A percentile compares a stretch with the other conserved stretches of the same genome.
These are phyloP conservation scores for Penicillium sp. DNA, from an alignment of 2,329 filamentous ascomycete genomes.

Conservation along the genomic window DNA sequence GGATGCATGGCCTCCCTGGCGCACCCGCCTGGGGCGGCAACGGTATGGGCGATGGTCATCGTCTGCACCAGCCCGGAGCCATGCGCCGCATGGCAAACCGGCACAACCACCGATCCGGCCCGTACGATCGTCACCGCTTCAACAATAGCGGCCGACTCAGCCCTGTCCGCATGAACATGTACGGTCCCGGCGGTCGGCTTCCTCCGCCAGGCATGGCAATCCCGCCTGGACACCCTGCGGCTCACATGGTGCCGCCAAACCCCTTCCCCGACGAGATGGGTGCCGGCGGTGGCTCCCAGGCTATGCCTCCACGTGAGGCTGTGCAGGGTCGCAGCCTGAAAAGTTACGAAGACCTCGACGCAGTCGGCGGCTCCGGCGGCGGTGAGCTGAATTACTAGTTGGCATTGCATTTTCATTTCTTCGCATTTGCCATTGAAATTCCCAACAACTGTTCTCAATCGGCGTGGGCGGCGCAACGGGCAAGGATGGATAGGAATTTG, in stretches of 20 bases:
- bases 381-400: constrained; percentile 84
- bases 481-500: constrained; percentile 8
- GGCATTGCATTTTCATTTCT: neutral
- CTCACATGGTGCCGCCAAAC: constrained; percentile 43
- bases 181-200: constrained; percentile 32
- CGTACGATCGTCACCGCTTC: constrained; percentile 62
- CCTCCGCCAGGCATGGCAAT: constrained; percentile 29
- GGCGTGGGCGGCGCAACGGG: constrained; percentile 13
- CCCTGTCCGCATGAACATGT: constrained; percentile 37
- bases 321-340: constrained; percentile 89
- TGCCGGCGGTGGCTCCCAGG: constrained; percentile 63
- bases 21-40: constrained; percentile 30
- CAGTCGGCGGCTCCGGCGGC: constrained; percentile 66
- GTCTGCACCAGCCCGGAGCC: constrained; percentile 56
- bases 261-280: constrained; percentile 46
- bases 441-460: neutral
- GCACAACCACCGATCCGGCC: constrained; percentile 62
- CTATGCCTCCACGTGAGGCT: constrained; percentile 81
- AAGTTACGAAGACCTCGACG: constrained; percentile 96
- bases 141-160: constrained; percentile 49
- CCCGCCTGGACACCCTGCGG: constrained; percentile 39
- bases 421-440: neutral
- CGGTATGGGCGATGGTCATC: constrained; percentile 39
- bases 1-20: constrained; percentile 35
- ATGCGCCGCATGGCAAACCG: constrained; percentile 64